These are phyloP conservation scores for Haematococcus sp. DNA, from an alignment of 139 green algal genomes.

Conservation along the genomic window DNA sequence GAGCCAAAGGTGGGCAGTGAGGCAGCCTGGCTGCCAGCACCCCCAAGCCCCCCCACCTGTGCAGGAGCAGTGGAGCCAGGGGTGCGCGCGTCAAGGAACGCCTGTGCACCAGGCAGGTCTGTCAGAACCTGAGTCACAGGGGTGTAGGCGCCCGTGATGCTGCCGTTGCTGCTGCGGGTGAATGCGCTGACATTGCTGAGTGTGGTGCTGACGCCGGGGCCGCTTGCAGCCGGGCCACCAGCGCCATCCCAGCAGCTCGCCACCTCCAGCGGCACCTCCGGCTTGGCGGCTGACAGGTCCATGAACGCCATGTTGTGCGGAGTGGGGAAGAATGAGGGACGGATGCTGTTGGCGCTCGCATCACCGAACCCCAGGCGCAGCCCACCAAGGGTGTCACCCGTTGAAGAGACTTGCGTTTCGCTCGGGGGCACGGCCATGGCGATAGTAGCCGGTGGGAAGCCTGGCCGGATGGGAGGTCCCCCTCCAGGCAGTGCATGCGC, in stretches of 20 bases:
- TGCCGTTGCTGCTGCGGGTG: background rate
- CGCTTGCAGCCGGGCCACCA: background rate
- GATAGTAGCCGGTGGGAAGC: background rate
- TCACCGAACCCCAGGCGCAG: background rate
- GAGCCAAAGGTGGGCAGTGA: too few species aligned
- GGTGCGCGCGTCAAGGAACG: background rate
- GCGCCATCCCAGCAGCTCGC: conserved; percentile 19
- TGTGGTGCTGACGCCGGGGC: background rate
- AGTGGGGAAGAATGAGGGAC: background rate
- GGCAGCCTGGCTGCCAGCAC: too few species aligned
- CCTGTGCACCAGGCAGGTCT: background rate
- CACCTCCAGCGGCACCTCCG: conserved; percentile 15
- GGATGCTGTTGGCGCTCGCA: background rate
- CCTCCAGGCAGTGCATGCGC: background rate
- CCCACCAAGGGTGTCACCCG: background rate
- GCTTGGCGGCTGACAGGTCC: background rate
- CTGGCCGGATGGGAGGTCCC: background rate
- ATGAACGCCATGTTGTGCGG: background rate
- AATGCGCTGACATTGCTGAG: background rate
- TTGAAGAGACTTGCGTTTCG: background rate
- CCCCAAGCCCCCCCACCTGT: too few species aligned
- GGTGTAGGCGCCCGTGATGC: background rate
- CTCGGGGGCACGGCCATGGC: background rate
- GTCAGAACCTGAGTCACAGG: background rate
- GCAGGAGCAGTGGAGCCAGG: too few species aligned